Base-by-base conservation (phyloP, 768 basidiomycete species). In the Lactarius deliciosus region DNA sequence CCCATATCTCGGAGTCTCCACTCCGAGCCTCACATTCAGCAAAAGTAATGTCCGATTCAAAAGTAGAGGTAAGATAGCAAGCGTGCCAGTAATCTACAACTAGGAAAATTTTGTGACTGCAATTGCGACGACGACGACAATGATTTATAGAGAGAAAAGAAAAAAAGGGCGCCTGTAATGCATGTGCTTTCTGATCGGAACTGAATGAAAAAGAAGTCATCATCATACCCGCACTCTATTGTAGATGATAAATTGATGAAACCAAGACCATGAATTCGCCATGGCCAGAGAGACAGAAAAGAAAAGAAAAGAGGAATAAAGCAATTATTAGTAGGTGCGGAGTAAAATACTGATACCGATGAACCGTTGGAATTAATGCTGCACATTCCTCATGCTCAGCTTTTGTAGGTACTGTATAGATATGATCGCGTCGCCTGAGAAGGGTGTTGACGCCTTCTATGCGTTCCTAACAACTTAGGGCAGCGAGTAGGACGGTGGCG, bases 401-500 rank as follows among this genome's bases (percentile, higher is more conserved):
- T 45, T 57, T 56, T 43, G 4, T 18, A 43, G 25, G 8, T 43
- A 40, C 61, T 54, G 28, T 45, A 62, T 57, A 32, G 13, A 41
- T 22, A 36, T 1, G 15, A 22, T 50, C 36, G n/a, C 40, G 16
- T 16, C 16, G 15, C 40, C 40, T 5, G 40, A 18, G 40, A 18
- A 41, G 16, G 9, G 43, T 20, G 43, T 20, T 43, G 45, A 47
- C 20, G 10, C 8, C n/a, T n/a, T 47, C 45, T 47, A 47, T 50
- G 30, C 50, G 45, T 30, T 43, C 8, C 43, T 63, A 60, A 0
- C n/a, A n/a, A n/a, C n/a, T n/a, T n/a, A n/a, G n/a, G 68, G 65
- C 25, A 67, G 50, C 8, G 68, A 67, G 16, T 69, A 70, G 30
- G 60, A 70, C 20, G 70, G 70, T 5, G 68, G 70, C 5, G 70